Base-by-base conservation (phyloP, 495 filamentous ascomycete genomes). In the Xylaria cubensis region DNA sequence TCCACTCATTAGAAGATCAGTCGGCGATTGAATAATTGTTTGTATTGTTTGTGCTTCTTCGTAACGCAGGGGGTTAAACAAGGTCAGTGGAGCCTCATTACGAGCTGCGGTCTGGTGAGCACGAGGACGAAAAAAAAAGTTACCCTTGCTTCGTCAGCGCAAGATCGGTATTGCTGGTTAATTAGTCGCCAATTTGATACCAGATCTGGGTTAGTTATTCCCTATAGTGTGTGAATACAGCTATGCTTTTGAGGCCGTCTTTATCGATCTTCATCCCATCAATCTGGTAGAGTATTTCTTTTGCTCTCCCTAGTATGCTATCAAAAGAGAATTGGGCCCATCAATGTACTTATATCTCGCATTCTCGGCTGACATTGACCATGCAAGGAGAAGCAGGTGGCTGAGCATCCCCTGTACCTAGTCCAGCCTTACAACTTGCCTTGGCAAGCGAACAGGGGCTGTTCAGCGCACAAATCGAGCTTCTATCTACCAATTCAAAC, bases 81-180 rank as follows among this genome's bases (percentile, higher is more conserved):
- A 29, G 56, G 68, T 21, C 42, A 42, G 68, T 70, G 68, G 68
- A 70, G 68, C 68, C 68, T 70, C 68, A 64, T 70, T 64, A 63
- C 58, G 42, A 26, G 24, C 44, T 69, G 41, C 50, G 32, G 41
- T 42, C 50, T 51, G 50, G 24, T 55, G 51, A 64, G 26, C 62
- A 64, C 62, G 39, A 64, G 39, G 63, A 24, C 13, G 36, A 42
- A 41, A 42, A 62, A 62, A 42, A 42, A 41, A 59, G 36, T 12
- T 9, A 39, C 26, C 62, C 42, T 48, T 64, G 24, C 34, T 64
- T 48, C 21, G 42, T 48, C 62, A 64, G 62, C 26, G 13, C 39
- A 32, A 36, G 34, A 59, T 19, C 32, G 26, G 44, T 42, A n/a
- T 67, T 17, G 9, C 32, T 8, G 65, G 65, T 67, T 44, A 67